Evolutionary conservation across 78 protist genomes (phyloP), one percentile per base, ranked within the genome.

Genomic region (Speleostelium caveatum): DNA sequence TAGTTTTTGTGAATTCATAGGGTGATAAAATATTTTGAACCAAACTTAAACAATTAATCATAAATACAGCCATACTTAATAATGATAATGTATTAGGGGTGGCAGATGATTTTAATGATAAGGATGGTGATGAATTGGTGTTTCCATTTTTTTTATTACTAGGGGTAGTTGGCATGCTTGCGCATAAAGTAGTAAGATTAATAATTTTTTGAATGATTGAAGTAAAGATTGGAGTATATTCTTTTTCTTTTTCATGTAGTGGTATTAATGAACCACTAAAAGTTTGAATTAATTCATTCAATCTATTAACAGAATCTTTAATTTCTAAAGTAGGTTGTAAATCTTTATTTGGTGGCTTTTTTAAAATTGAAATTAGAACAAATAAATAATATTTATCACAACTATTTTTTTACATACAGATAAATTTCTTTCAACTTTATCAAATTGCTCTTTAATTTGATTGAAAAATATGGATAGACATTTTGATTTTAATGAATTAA

Each of bases 371-470:
- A n/a, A n/a, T n/a, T n/a, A n/a, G n/a, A n/a, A n/a, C n/a, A n/a
- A n/a, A n/a, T n/a, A n/a, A n/a, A n/a, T n/a, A n/a, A n/a, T n/a
- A n/a, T n/a, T n/a, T n/a, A n/a, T n/a, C n/a, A n/a, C n/a, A n/a
- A n/a, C n/a, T n/a, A n/a, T n/a, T n/a, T n/a, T n/a, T n/a, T n/a
- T n/a, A n/a, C n/a, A n/a, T n/a, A n/a, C n/a, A 12, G 45, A 53
- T 26, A 69, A 77, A 26, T 38, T 17, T 56, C 68, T 65, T 14
- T 67, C 62, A 14, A 68, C 3, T 33, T 60, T 66, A 30, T 80
- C 89, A 71, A 80, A 80, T n/a, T 68, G 61, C 53, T 80, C 89
- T 41, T 80, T 80, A 14, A 80, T 80, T n/a, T 56, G 75, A 8
- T 73, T 33, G 36, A 53, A 80, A 41, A 80, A 80, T 17, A 28